These are phyloP conservation scores for Penicillium psychrofluorescens DNA, from an alignment of 495 filamentous ascomycete species.

Conservation along the genomic window DNA sequence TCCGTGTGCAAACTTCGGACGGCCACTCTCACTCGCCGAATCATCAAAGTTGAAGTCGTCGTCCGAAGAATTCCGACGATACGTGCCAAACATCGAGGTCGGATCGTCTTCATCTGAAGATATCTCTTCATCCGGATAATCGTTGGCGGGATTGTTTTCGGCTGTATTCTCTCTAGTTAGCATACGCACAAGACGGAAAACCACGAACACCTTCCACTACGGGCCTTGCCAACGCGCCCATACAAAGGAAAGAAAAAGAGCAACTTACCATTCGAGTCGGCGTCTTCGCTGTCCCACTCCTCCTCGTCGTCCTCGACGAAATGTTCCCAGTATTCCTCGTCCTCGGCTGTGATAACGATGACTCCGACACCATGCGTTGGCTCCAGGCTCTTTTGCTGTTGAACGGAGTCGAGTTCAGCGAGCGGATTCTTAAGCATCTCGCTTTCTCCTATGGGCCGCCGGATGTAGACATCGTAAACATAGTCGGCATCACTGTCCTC, in stretches of 20 bases:
- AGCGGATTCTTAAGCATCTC: conserved; percentile 27
- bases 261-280: conserved; percentile 51
- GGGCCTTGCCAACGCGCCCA: too few species aligned
- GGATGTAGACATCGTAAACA: conserved; percentile 59
- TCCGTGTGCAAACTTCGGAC: conserved; percentile 13
- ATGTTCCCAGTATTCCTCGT: conserved; percentile 50
- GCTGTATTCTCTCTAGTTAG: conserved; percentile 24
- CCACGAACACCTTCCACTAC: too few species aligned
- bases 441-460: conserved; percentile 28
- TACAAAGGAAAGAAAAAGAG: neutral
- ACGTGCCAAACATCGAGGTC: conserved; percentile 41
- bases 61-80: conserved; percentile 36
- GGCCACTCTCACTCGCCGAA: conserved; percentile 38
- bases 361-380: conserved; percentile 42
- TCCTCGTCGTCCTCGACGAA: conserved; percentile 49
- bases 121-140: conserved; percentile 62
- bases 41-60: conserved; percentile 49
- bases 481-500: conserved; percentile 46
- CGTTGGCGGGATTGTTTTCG: conserved; percentile 58
- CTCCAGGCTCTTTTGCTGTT: conserved; percentile 24
- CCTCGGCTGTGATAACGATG: conserved; percentile 52
- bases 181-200: too few species aligned
- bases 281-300: conserved; percentile 54
- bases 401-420: conserved; percentile 20
- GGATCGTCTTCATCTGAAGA: conserved; percentile 45